A percentile compares a stretch with the other conserved stretches of the same genome.
phyloP scores from a whole-genome alignment of 345 rosid species.

The Lumnitzera racemosa region DNA sequence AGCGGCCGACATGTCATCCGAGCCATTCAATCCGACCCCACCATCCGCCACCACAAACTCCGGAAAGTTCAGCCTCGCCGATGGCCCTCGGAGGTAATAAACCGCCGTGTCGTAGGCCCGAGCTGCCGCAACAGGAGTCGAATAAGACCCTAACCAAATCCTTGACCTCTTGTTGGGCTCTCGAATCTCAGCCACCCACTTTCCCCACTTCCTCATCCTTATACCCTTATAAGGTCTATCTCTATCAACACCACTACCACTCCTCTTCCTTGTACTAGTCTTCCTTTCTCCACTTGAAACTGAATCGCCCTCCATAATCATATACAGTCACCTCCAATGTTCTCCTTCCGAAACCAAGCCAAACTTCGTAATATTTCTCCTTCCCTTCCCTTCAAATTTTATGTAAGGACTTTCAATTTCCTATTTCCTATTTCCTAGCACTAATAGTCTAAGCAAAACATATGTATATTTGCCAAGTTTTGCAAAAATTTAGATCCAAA shows the following conservation, averaged over 20 bases:
- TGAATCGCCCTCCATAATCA: neutral
- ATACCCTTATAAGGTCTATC: conserved; percentile 82
- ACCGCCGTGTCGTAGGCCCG: conserved; percentile 98
- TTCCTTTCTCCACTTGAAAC: neutral
- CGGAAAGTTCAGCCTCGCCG: conserved; percentile 93
- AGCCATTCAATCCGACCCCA: conserved; percentile 21
- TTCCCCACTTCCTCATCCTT: conserved; percentile 99
- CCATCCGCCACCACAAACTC: conserved; percentile 57
- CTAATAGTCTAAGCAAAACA: too few species aligned
- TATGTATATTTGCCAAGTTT: neutral
- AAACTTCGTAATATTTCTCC: neutral
- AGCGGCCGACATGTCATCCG: conserved; percentile 73
- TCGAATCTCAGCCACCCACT: conserved; percentile 99
- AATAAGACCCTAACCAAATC: conserved; percentile 96
- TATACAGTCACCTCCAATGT: neutral
- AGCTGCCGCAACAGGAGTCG: conserved; percentile 90
- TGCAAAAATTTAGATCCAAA: conserved; percentile 6
- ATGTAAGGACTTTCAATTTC: too few species aligned
- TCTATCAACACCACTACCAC: conserved; percentile 10
- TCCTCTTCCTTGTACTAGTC: conserved; percentile 17
- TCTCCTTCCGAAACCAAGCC: neutral
- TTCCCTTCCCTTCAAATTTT: neutral
- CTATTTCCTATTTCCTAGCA: too few species aligned
- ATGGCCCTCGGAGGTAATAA: conserved; percentile 79
- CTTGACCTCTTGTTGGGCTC: conserved; percentile 94